phyloP scores from a whole-genome alignment of 2,329 filamentous ascomycete genomes.

The Hypoxylon sp. region DNA sequence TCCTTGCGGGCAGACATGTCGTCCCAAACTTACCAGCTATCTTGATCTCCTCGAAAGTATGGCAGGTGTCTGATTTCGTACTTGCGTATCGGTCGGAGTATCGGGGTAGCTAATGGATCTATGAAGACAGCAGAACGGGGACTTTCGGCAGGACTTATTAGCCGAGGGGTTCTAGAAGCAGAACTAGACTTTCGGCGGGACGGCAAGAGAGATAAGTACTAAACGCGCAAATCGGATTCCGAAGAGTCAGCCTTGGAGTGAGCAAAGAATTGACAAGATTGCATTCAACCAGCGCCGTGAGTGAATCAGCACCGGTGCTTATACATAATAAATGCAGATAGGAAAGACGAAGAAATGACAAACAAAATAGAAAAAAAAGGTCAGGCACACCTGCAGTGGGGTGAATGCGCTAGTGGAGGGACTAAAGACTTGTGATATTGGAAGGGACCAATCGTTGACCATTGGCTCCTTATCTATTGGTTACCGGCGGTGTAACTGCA shows the following conservation, averaged over 20 bases:
- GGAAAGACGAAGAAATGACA: slow-evolving; percentile 15
- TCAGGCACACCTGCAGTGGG: slow-evolving; percentile 15
- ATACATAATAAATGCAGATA: neutral
- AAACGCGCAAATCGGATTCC: neutral
- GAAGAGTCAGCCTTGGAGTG: slow-evolving; percentile 2
- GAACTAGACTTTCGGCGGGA: neutral
- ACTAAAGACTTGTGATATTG: neutral
- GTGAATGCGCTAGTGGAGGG: slow-evolving; percentile 11
- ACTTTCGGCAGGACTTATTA: neutral
- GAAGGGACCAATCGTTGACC: slow-evolving; percentile 11
- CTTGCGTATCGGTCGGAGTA: neutral
- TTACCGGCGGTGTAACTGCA: slow-evolving; percentile 21
- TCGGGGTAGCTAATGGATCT: neutral
- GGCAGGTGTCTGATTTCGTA: neutral
- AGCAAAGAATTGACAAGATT: slow-evolving; percentile 8
- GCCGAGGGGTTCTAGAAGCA: neutral
- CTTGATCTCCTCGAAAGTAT: neutral
- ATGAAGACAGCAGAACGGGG: neutral
- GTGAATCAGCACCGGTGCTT: neutral
- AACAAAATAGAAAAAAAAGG: slow-evolving; percentile 14
- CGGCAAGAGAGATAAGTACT: neutral
- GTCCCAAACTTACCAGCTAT: neutral
- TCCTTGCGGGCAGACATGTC: slow-evolving; percentile 24
- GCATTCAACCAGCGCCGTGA: slow-evolving; percentile 14
- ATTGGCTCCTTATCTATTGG: slow-evolving; percentile 33